These are phyloP conservation scores for Coniella vitis DNA, from an alignment of 2,329 filamentous ascomycete species.

Conservation along the genomic window DNA sequence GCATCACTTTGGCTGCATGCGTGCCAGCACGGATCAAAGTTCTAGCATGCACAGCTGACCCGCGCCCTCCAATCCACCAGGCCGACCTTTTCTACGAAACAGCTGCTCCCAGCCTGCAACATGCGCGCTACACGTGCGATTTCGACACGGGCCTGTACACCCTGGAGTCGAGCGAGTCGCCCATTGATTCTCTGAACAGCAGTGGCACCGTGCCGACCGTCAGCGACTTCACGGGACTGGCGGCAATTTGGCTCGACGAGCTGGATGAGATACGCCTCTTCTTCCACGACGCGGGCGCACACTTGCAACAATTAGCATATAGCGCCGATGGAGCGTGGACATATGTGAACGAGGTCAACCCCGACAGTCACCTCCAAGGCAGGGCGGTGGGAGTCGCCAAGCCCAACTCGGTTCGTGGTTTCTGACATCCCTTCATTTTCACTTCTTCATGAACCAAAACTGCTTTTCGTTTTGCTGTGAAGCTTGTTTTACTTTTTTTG, in stretches of 20 bases:
- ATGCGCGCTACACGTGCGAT: constrained; percentile 4
- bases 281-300: neutral
- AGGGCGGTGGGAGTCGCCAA: neutral
- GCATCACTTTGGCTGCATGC: no score
- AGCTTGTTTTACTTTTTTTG: no score
- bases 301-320: neutral
- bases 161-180: neutral
- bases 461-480: neutral
- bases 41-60: no score
- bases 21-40: no score
- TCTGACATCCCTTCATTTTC: no score
- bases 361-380: constrained; percentile 2
- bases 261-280: constrained; percentile 1
- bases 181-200: neutral
- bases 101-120: neutral
- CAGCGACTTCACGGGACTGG: neutral
- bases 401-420: neutral
- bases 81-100: constrained; percentile 3
- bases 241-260: neutral
- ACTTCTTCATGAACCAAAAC: neutral
- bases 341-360: neutral
- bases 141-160: neutral
- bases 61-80: no score
- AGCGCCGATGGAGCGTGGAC: neutral
- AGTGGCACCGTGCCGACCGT: neutral